Base-by-base conservation (phyloP, 805 yeast genomes). In the Ogataea chonburiensis region DNA sequence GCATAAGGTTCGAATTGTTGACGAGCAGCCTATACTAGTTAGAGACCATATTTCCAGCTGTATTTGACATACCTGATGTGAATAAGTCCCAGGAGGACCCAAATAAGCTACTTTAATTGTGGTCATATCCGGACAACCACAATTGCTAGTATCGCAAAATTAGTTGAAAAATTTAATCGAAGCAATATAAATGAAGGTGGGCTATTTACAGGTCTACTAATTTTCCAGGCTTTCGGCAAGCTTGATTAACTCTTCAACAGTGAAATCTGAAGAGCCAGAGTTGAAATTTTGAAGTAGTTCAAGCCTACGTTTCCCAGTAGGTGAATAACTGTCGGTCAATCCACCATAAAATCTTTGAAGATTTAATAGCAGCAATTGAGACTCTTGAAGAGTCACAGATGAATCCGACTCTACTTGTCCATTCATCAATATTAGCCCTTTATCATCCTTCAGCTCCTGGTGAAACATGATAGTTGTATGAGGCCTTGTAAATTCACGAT, bases 61-160 rank as follows among this genome's bases (percentile, higher is more conserved):
- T n/a, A n/a, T 17, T 3, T 10, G 1, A 49, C 60, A 34, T 63
- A 71, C 93, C 62, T 88, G 95, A 50, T 91, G 95, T 2, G 98
- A 85, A 60, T 87, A 93, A 1, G 97, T 91, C 2, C 97, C 97
- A 33, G 67, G 68, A 0, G 98, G 98, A 0, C 98, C 98, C 34
- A 91, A 62, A 52, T 76, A 91, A 3, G 86, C 87, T 3, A 84
- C 80, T 48, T 66, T 76, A 15, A 65, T 44, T 5, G 32, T 34
- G 12, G 35, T 37, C 53, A 47, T 49, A 18, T 17, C 20, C n/a
- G n/a, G n/a, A n/a, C n/a, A n/a, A n/a, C n/a, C n/a, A n/a, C n/a
- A n/a, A n/a, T n/a, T n/a, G n/a, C n/a, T n/a, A n/a, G n/a, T n/a
- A n/a, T n/a, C n/a, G n/a, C n/a, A n/a, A 22, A 31, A 31, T 35